A percentile compares a stretch with the other conserved stretches of the same genome.
phyloP scores from a whole-genome alignment of 75 land plant species.

The Cunninghamia lanceolata region DNA sequence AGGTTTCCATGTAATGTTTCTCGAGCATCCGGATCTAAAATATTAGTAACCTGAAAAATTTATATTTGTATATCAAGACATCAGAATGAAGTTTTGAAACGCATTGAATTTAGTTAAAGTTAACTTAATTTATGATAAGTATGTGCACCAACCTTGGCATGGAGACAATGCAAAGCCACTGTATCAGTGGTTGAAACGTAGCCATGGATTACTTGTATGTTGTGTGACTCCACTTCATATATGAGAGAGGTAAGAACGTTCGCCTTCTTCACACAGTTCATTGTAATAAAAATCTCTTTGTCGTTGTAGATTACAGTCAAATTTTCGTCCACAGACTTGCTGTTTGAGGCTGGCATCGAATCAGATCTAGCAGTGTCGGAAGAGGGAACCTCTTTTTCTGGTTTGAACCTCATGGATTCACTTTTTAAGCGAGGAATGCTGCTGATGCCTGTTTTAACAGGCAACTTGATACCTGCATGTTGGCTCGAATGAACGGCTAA shows the following conservation, averaged over 20 bases:
- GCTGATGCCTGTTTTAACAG: not conserved
- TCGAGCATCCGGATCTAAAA: too few relatives aligned
- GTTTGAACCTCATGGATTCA: too few relatives aligned
- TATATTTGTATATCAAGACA: too few relatives aligned
- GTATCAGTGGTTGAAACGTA: slow-evolving; percentile 4
- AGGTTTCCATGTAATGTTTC: too few relatives aligned
- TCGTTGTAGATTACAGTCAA: too few relatives aligned
- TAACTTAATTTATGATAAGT: too few relatives aligned
- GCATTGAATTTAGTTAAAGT: too few relatives aligned
- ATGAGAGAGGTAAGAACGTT: slow-evolving; percentile 7
- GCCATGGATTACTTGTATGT: slow-evolving; percentile 11
- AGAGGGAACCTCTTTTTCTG: too few relatives aligned
- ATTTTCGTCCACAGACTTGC: not conserved
- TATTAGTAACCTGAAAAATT: too few relatives aligned
- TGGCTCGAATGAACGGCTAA: not conserved
- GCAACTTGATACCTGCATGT: not conserved
- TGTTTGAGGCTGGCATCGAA: too few relatives aligned
- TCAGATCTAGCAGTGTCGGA: too few relatives aligned
- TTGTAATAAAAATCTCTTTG: slow-evolving; percentile 11
- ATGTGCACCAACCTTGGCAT: slow-evolving; percentile 12
- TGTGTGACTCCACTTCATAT: not conserved
- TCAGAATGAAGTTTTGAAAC: too few relatives aligned
- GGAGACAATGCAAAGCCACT: slow-evolving; percentile 11
- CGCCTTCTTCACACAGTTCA: slow-evolving; percentile 5
- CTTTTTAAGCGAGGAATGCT: not conserved